These are phyloP conservation scores for Agarophyton chilense DNA, from an alignment of 23 red algal genomes.

Conservation along the genomic window DNA sequence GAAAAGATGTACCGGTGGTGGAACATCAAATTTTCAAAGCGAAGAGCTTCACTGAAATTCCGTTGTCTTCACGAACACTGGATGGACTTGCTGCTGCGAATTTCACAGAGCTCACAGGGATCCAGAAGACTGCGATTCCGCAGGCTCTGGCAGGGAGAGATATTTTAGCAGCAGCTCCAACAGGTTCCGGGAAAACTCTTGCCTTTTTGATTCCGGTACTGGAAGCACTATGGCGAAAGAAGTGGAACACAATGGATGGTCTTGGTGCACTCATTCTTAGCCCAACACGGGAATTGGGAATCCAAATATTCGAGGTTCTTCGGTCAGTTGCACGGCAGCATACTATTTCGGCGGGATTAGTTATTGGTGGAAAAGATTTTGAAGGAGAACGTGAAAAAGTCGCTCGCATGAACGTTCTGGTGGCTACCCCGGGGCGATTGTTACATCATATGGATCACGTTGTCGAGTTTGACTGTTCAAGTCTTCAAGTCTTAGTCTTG, in stretches of 20 bases:
- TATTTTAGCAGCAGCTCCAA: constrained; percentile 88
- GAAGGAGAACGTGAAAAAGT: constrained; percentile 88
- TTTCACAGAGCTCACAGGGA: constrained; percentile 78
- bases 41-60: constrained; percentile 81
- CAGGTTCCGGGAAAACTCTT: constrained; percentile 98
- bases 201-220: constrained; percentile 90
- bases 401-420: constrained; percentile 89
- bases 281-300: constrained; percentile 91
- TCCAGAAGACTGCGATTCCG: constrained; percentile 86
- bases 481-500: constrained; percentile 81
- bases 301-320: constrained; percentile 97
- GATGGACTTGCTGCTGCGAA: constrained; percentile 68
- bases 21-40: constrained; percentile 45
- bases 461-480: constrained; percentile 71
- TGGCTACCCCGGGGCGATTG: constrained; percentile 94
- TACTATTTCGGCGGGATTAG: constrained; percentile 85
- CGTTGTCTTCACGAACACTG: constrained; percentile 86
- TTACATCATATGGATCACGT: constrained; percentile 97
- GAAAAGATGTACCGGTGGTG: not conserved
- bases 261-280: constrained; percentile 92
- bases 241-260: constrained; percentile 85
- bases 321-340: constrained; percentile 76
- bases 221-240: constrained; percentile 76
- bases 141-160: constrained; percentile 87
- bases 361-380: constrained; percentile 93